A percentile compares a stretch with the other conserved stretches of the same genome.
phyloP scores from a whole-genome alignment of 805 yeast species.

The Jamesozyma piceae region DNA sequence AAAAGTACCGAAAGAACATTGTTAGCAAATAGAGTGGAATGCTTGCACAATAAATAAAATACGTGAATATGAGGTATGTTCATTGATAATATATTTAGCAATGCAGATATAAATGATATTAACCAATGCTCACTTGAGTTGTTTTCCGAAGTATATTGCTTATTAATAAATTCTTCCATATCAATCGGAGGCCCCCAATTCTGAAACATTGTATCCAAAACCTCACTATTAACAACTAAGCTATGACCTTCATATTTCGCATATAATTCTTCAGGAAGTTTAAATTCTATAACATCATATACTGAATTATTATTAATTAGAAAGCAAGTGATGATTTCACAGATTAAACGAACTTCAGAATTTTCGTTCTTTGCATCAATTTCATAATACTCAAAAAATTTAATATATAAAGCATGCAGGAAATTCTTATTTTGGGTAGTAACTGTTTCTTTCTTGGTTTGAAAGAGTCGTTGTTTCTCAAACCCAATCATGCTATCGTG shows the following conservation, averaged over 20 bases:
- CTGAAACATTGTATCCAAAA: neutral
- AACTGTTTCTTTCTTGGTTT: neutral
- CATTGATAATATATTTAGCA: conserved; percentile 6
- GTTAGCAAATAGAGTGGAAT: neutral
- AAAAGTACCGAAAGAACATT: conserved; percentile 8
- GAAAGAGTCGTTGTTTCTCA: neutral
- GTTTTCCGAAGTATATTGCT: neutral
- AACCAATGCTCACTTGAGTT: conserved; percentile 8
- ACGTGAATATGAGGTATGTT: conserved; percentile 7
- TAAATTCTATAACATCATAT: neutral
- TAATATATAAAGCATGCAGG: neutral
- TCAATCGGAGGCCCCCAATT: neutral
- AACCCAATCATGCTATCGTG: neutral
- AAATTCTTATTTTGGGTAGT: neutral
- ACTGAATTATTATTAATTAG: neutral
- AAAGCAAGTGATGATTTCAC: neutral
- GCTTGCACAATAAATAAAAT: conserved; percentile 4
- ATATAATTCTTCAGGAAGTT: neutral
- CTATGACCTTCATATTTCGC: neutral
- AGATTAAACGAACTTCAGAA: neutral
- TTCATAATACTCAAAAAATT: neutral
- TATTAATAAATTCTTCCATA: neutral
- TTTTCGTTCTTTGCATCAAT: neutral
- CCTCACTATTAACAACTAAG: neutral
- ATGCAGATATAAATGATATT: conserved; percentile 2